Evolutionary conservation across 2,329 filamentous ascomycete species (phyloP).

Genomic region (Botrytis deweyae): DNA sequence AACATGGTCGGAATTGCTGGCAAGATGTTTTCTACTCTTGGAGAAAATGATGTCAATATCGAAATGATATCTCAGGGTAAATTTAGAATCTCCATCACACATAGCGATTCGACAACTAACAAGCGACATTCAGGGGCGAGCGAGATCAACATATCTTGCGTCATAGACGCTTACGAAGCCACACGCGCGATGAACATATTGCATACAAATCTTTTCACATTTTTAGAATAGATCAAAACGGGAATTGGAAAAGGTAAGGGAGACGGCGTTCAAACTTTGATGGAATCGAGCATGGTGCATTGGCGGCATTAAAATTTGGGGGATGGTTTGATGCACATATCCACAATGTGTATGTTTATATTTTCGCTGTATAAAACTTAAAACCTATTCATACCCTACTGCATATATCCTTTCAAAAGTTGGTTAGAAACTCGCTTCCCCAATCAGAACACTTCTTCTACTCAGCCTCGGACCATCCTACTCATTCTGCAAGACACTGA

Average conservation of each 20-base stretch:
- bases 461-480: neutral
- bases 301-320: constrained; percentile 3
- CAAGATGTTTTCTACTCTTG: constrained; percentile 90
- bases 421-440: neutral
- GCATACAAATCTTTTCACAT: constrained; percentile 95
- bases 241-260: constrained; percentile 8
- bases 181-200: constrained; percentile 93
- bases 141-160: constrained; percentile 98
- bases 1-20: constrained; percentile 95
- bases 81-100: constrained; percentile 11
- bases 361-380: constrained; percentile 12
- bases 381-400: neutral
- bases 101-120: constrained; percentile 10
- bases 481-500: neutral
- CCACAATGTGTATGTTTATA: constrained; percentile 5
- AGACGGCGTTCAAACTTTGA: constrained; percentile 14
- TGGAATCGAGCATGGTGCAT: constrained; percentile 14
- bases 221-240: constrained; percentile 60
- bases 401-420: neutral
- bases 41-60: constrained; percentile 92
- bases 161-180: constrained; percentile 88
- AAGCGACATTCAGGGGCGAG: constrained; percentile 67
- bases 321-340: constrained; percentile 13
- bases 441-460: neutral
- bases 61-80: constrained; percentile 99